phyloP scores from a whole-genome alignment of 257 asterid species.

The Nicotiana knightiana region DNA sequence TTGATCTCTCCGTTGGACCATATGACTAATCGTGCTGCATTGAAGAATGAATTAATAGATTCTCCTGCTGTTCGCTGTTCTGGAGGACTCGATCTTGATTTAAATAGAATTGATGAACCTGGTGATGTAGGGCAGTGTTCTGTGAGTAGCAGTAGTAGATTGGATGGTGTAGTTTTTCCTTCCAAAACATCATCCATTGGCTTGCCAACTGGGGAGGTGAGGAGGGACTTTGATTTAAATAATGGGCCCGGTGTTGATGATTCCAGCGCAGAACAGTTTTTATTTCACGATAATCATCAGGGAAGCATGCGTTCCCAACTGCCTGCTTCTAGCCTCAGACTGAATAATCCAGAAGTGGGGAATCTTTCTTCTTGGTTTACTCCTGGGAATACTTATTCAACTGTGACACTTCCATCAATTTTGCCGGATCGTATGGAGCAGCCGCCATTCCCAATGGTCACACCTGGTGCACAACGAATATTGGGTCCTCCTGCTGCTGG shows the following conservation, averaged over 20 bases:
- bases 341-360: constrained; percentile 39
- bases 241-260: constrained; percentile 47
- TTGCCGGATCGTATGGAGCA: constrained; percentile 60
- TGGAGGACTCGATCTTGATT: constrained; percentile 45
- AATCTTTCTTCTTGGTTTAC: constrained; percentile 73
- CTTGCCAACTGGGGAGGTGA: constrained; percentile 25
- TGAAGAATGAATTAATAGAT: constrained; percentile 21
- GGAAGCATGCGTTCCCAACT: constrained; percentile 39
- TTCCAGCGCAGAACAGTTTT: constrained; percentile 22
- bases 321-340: constrained; percentile 37
- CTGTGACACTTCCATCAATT: constrained; percentile 42
- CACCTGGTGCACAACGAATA: constrained; percentile 61
- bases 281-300: constrained; percentile 21
- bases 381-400: constrained; percentile 54
- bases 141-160: constrained; percentile 23
- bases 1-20: constrained; percentile 16
- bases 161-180: constrained; percentile 19
- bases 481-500: constrained; percentile 53
- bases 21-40: constrained; percentile 13
- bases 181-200: constrained; percentile 20
- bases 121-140: constrained; percentile 31
- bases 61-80: constrained; percentile 24
- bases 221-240: constrained; percentile 47
- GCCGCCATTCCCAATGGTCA: constrained; percentile 58
- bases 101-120: constrained; percentile 39